phyloP scores from a whole-genome alignment of 2,329 filamentous ascomycete species.

The Zelopaecilomyces penicillatus region DNA sequence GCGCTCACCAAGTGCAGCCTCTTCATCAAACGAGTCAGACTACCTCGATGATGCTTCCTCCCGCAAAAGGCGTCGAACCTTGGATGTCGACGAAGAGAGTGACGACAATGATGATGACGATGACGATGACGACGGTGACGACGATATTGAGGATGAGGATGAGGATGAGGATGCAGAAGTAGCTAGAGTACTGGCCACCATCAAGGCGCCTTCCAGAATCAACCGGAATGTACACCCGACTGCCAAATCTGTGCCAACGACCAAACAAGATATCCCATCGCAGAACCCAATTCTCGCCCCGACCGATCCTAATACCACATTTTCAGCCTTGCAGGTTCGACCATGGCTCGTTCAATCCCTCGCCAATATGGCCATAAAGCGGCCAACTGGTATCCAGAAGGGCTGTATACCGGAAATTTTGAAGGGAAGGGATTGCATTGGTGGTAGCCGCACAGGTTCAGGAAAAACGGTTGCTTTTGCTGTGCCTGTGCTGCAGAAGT shows the following conservation, averaged over 20 bases:
- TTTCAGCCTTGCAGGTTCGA: conserved; percentile 62
- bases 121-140: conserved; percentile 15
- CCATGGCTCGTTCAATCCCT: conserved; percentile 87
- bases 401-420: conserved; percentile 89
- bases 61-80: conserved; percentile 38
- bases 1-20: background rate
- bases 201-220: conserved; percentile 46
- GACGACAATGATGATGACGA: conserved; percentile 19
- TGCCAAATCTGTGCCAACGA: conserved; percentile 10
- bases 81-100: conserved; percentile 11
- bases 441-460: conserved; percentile 87
- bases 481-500: conserved; percentile 86
- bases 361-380: conserved; percentile 66
- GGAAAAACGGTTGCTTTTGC: conserved; percentile 97
- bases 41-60: conserved; percentile 37
- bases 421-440: conserved; percentile 86
- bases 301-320: conserved; percentile 52
- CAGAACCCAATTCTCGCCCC: conserved; percentile 39
- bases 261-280: conserved; percentile 5
- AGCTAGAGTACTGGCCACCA: conserved; percentile 30
- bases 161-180: conserved; percentile 25
- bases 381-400: conserved; percentile 87
- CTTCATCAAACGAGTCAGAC: conserved; percentile 36
- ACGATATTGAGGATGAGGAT: conserved; percentile 15
- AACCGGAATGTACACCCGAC: conserved; percentile 28